A percentile compares a stretch with the other conserved stretches of the same genome.
Evolutionary conservation across 176 grass and related monocot species (phyloP).

Genomic region (Phragmites australis): DNA sequence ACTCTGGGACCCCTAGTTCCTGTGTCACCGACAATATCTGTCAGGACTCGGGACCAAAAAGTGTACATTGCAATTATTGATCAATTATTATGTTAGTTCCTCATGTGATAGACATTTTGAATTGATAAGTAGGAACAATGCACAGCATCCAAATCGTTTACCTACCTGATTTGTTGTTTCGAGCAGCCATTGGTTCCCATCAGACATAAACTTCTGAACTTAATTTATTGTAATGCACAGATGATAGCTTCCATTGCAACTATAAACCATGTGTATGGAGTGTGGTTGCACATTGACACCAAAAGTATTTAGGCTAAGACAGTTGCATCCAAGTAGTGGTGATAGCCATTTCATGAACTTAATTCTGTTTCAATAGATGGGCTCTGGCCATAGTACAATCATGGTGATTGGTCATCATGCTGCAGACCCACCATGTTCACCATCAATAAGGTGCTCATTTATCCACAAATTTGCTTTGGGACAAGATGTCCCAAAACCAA

Average conservation of each 20-base stretch:
- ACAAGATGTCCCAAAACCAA: not conserved
- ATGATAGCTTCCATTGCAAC: not conserved
- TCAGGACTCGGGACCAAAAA: not conserved
- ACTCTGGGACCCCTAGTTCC: too few relatives aligned
- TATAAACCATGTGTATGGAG: not conserved
- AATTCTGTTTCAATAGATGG: slow-evolving; percentile 62
- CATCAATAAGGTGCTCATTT: slow-evolving; percentile 56
- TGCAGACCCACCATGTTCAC: slow-evolving; percentile 66
- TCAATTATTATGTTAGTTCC: too few relatives aligned
- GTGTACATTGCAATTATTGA: not conserved
- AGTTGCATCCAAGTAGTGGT: not conserved
- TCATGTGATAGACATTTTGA: not conserved
- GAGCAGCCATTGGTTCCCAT: too few relatives aligned
- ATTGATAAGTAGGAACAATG: not conserved
- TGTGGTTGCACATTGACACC: not conserved
- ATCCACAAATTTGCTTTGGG: not conserved
- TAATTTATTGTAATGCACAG: too few relatives aligned
- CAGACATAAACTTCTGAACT: too few relatives aligned
- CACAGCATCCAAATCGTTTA: not conserved
- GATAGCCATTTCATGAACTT: not conserved
- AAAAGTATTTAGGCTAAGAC: not conserved
- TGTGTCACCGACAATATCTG: too few relatives aligned
- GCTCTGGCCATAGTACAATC: slow-evolving; percentile 73
- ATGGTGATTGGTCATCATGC: slow-evolving; percentile 81
- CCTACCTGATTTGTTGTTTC: too few relatives aligned